Evolutionary conservation across 2,329 filamentous ascomycete species (phyloP), one percentile per base, ranked within the genome.

Genomic region (Stylonectria norvegica): DNA sequence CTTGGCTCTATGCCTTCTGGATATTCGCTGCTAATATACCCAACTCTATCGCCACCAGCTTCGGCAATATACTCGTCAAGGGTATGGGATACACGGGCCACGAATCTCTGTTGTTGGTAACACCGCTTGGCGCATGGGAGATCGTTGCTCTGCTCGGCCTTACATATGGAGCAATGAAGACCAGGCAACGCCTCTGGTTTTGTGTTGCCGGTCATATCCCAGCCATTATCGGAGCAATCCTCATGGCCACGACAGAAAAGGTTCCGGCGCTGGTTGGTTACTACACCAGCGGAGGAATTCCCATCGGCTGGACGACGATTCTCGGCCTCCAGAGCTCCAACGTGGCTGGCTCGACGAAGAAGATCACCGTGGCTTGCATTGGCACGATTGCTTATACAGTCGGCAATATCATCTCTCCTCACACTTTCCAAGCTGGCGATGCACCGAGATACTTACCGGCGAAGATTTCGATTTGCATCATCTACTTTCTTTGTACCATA

Each of bases 161-260:
- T 12, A 48, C 45, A 4, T 50, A 45, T 5, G 41, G 22, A 1
- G 47, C 45, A 3, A 50, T 50, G 45, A 45, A 45, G 14, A 50
- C 47, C 0, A 31, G 42, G 5, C 47, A 50, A 4, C 39, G 47
- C 1, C 19, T 50, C 5, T 48, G 45, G 31, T 45, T 48, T 27
- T 50, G 45, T 6, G 20, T 50, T 2, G 36, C 40, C 8, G 47
- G 47, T 4, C 45, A 48, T 15, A 37, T 48, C 9, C 50, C 49
- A 2, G 48, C 50, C 2, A 43, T 52, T 10, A 42, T 52, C 8
- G 50, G 50, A 1, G 49, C 48, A 4, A 44, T 53, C 6, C 25
- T 53, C 2, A 52, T 53, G 50, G 50, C 50, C 12, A 52, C 49
- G 2, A 52, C 50, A 3, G 50, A 52, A 17, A 52, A 50, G 23